These are phyloP conservation scores for Rickenella mellea DNA, from an alignment of 768 basidiomycete genomes.

Conservation along the genomic window DNA sequence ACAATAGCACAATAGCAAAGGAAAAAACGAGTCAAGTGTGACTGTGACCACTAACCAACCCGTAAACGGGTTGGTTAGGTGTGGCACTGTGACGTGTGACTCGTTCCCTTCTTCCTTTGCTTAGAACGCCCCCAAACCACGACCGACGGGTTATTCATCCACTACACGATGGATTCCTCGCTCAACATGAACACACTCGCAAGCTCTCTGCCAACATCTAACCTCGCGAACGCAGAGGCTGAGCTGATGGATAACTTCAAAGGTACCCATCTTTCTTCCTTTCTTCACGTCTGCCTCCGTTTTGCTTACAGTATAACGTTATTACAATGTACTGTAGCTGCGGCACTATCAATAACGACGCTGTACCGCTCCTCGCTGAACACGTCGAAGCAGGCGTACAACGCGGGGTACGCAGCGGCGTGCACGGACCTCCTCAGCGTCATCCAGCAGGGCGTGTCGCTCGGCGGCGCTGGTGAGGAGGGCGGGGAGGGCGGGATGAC, in stretches of 20 bases:
- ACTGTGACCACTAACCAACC: too few species aligned
- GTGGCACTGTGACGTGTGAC: too few species aligned
- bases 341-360: constrained; percentile 77
- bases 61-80: too few species aligned
- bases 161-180: too few species aligned
- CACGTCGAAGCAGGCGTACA: constrained; percentile 73
- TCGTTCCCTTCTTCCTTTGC: too few species aligned
- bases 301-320: constrained; percentile 15
- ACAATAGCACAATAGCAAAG: too few species aligned
- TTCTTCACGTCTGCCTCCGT: neutral
- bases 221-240: constrained; percentile 69
- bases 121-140: too few species aligned
- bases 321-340: constrained; percentile 38
- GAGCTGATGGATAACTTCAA: constrained; percentile 76
- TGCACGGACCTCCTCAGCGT: constrained; percentile 74
- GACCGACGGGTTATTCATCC: too few species aligned
- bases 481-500: constrained; percentile 53
- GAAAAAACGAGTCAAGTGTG: too few species aligned
- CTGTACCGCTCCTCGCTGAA: constrained; percentile 73
- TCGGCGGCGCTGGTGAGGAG: constrained; percentile 25
- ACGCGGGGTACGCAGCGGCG: constrained; percentile 69
- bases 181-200: constrained; percentile 75
- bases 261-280: constrained; percentile 31
- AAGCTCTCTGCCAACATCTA: constrained; percentile 60
- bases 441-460: constrained; percentile 75